phyloP scores from a whole-genome alignment of 768 basidiomycete species.

The Boletus huronensis region DNA sequence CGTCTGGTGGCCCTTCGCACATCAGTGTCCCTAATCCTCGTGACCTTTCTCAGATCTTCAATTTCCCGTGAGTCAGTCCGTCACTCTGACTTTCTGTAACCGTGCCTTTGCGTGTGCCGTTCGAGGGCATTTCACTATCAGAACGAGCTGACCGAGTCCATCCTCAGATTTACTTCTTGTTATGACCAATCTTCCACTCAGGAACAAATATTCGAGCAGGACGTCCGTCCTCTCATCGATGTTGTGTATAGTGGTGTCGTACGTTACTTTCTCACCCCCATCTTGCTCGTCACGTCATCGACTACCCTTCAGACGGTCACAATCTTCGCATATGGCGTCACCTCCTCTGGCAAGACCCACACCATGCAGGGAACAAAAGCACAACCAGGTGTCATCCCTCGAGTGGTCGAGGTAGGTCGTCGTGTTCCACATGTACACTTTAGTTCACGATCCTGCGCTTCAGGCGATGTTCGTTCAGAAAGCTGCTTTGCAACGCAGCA shows the following conservation, averaged over 20 bases:
- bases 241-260: constrained; percentile 76
- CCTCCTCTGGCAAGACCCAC: constrained; percentile 87
- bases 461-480: constrained; percentile 60
- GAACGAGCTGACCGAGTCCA: constrained; percentile 1
- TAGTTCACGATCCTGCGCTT: neutral
- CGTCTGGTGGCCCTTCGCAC: constrained; percentile 40
- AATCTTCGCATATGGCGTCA: constrained; percentile 88
- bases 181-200: constrained; percentile 70
- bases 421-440: neutral
- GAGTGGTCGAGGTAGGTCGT: constrained; percentile 61
- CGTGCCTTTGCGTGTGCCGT: neutral
- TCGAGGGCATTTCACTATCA: neutral
- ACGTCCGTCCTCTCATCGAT: constrained; percentile 76
- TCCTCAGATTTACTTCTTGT: constrained; percentile 64
- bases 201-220: constrained; percentile 71
- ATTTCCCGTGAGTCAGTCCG: constrained; percentile 57
- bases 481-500: constrained; percentile 35
- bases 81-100: neutral
- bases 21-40: constrained; percentile 71
- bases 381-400: constrained; percentile 83
- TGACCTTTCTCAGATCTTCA: constrained; percentile 66
- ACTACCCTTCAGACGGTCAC: constrained; percentile 61
- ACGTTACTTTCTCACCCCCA: constrained; percentile 24
- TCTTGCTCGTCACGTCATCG: neutral
- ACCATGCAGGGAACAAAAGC: constrained; percentile 82